A percentile compares a stretch with the other conserved stretches of the same genome.
These are phyloP conservation scores for Amylocarpus encephaloides DNA, from an alignment of 2,329 filamentous ascomycete genomes.

Conservation along the genomic window DNA sequence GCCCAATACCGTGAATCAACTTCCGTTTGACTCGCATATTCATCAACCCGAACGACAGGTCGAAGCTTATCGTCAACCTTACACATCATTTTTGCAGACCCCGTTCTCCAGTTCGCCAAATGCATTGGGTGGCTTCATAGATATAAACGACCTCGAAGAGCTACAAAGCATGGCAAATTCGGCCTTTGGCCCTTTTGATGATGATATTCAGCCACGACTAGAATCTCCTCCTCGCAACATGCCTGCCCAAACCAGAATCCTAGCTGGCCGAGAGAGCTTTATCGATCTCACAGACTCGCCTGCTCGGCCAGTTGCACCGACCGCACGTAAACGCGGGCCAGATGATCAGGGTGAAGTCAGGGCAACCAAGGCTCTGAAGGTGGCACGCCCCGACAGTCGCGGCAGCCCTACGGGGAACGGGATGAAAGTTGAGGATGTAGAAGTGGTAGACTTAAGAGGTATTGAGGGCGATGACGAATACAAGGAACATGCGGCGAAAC, in stretches of 20 bases:
- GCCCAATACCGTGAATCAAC: background rate
- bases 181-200: background rate
- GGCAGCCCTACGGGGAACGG: background rate
- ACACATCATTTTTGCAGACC: too few relatives aligned
- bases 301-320: conserved; percentile 11
- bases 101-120: conserved; percentile 18
- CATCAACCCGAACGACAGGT: conserved; percentile 3
- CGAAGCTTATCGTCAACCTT: conserved; percentile 1
- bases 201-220: background rate
- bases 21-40: background rate
- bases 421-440: conserved; percentile 7
- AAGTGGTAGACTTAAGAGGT: conserved; percentile 26
- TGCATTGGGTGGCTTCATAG: conserved; percentile 18
- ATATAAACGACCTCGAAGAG: conserved; percentile 4
- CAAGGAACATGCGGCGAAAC: conserved; percentile 23
- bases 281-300: conserved; percentile 27
- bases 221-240: background rate
- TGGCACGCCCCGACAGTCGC: background rate
- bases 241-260: background rate
- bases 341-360: conserved; percentile 1
- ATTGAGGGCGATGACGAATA: conserved; percentile 24
- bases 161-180: background rate
- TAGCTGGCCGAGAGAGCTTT: conserved; percentile 15
- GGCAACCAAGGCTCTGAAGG: conserved; percentile 7
- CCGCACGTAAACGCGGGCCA: conserved; percentile 23